Evolutionary conservation across 441 rosid genomes (phyloP), one percentile per base, ranked within the genome.

Genomic region (Adansonia grandidieri): DNA sequence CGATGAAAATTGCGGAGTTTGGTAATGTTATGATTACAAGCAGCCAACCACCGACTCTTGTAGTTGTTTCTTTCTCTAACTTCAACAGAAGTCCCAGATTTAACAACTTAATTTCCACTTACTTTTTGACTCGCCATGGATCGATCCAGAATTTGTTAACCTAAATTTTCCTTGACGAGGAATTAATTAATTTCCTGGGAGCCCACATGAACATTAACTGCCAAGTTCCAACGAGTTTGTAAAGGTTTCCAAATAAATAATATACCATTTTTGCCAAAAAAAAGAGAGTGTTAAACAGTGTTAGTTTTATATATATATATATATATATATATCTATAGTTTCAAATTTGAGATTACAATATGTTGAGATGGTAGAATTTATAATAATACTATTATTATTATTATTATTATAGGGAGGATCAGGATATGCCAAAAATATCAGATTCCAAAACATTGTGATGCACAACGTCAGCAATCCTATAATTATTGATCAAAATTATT

Each of bases 401-500:
- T 28, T 28, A 28, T 28, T 28, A 28, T 28, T 28, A n/a, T 70
- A 91, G 96, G 96, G 92, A 67, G 96, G 96, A 5, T 90, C 90
- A 3, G 93, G 96, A 7, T 89, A 83, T 66, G 96, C 91, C 3
- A 89, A 65, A 44, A 86, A 86, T 80, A 87, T 91, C 66, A 56
- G 69, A 17, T 91, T 90, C 37, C 84, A 85, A 69, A 86, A 89
- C 37, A 60, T 91, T 3, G 40, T 47, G 3, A 88, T 91, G 92
- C 15, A 37, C n/a, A 87, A 91, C 61, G 93, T 91, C 69, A 78
- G 53, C 48, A 89, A 91, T 47, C 96, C 96, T 0, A 90, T 91
- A 69, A 90, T 91, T 68, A 85, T 91, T 5, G 84, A 91, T 74
- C 96, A 91, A 82, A 82, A 87, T 81, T 91, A 91, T 45, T 91